Base-by-base conservation (phyloP, 2,329 filamentous ascomycete genomes). In the Aspergillus sclerotialis region DNA sequence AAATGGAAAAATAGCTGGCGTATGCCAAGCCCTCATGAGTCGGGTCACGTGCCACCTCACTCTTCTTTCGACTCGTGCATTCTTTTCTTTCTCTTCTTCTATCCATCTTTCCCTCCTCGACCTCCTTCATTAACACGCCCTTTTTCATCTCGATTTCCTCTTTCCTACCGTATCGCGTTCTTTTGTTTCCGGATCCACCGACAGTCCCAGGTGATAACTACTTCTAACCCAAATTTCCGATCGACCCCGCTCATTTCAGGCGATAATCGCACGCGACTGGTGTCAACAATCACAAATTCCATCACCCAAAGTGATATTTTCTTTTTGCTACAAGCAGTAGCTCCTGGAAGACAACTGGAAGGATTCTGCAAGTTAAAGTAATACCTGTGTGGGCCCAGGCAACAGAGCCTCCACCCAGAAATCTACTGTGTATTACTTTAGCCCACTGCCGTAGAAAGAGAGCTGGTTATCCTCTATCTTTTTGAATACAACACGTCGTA, bases 341-440 rank as follows among this genome's bases (percentile, higher is more conserved):
- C 28, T 30, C 28, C 40, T 36, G 41, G 46, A 44, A 49, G 37
- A 40, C 40, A 36, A 35, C 48, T 46, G 44, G 38, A 40, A 27
- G 40, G 38, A 35, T 40, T 41, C 44, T 48, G 42, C 43, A 47
- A 44, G n/a, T 49, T 44, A 42, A 48, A 60, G 54, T 61, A 58
- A 56, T 58, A 55, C 46, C 40, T 34, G 40, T 40, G 45, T 50
- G 48, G 50, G 46, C 26, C 45, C 38, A 48, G 48, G 48, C 48
- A 46, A 45, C 46, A 44, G 45, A 48, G 43, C 43, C 49, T 33
- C 48, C 50, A 37, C 48, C 43, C 51, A 43, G 47, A 55, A 53
- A 54, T 52, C 45, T 45, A 46, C 54, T 57, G 50, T 59, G 60
- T 64, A 61, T 63, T 60, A 54, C 54, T 50, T 51, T 58, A 60